Base-by-base conservation (phyloP, 2,329 filamentous ascomycete species). In the Rhytidhysteron rufulum region DNA sequence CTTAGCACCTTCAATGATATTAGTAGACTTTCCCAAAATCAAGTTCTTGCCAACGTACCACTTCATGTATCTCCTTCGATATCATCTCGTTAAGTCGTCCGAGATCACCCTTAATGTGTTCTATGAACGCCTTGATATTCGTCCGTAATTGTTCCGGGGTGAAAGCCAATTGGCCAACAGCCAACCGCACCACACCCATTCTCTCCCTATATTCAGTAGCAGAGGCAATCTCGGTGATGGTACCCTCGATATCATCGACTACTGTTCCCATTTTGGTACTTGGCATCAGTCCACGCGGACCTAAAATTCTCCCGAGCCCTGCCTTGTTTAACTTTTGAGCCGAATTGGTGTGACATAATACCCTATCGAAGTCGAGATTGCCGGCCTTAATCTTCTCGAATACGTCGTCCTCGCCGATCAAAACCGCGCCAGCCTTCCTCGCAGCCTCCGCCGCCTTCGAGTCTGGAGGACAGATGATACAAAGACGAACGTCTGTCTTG, bases 221-320 rank as follows among this genome's bases (percentile, higher is more conserved):
- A 46, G 91, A 89, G 11, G 88, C 81, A 67, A 95, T 82, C 51
- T 91, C 87, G 55, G 79, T 80, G 57, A 98, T 86, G 24, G 82
- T 77, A n/a, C 74, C 67, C 39, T 77, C 77, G 13, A 95, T 78
- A 61, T 95, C 85, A 58, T 79, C 84, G 18, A 95, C 88, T 41
- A 98, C 86, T 1, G 93, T 97, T 49, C 88, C 89, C 47, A 81
- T 81, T 74, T 95, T 95, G 44, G 78, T 71, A 63, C 80, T 94
- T 5, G 93, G 93, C 93, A 98, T 97, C 58, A 98, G 68, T 3
- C 90, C 90, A 66, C 80, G 83, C 33, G 94, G 93, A 57, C 93
- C 93, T 16, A 98, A 74, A 31, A 95, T 77, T 50, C 84, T 79
- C 48, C 86, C 91, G 48, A 98, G 66, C 1, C 79, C 80, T 25